These are phyloP conservation scores for Xylaria sp. DNA, from an alignment of 2,329 filamentous ascomycete species.

Conservation along the genomic window DNA sequence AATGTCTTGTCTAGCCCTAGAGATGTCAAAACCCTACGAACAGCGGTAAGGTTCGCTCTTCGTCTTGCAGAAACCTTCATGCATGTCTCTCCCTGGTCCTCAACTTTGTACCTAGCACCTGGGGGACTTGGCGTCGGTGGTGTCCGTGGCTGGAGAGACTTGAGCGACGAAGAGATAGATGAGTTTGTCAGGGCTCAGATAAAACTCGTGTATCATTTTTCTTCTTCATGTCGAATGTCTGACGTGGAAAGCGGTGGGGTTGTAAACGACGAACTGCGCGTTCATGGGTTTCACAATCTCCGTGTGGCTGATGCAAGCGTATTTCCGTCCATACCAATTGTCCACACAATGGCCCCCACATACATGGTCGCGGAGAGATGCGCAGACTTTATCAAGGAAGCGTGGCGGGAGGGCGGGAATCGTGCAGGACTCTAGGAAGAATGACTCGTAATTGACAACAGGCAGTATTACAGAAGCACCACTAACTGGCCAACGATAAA, in stretches of 20 bases:
- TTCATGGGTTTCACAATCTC: conserved; percentile 22
- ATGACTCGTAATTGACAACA: no score
- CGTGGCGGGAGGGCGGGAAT: no score
- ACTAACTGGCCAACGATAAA: no score
- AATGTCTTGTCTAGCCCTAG: not conserved
- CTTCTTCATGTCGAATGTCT: not conserved
- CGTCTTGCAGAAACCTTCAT: not conserved
- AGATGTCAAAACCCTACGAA: not conserved
- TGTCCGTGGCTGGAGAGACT: not conserved
- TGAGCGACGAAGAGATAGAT: not conserved
- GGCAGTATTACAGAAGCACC: no score
- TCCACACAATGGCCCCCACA: conserved; percentile 39
- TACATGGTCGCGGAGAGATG: conserved; percentile 43
- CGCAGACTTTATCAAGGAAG: conserved; percentile 38
- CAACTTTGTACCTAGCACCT: not conserved
- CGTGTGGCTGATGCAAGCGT: conserved; percentile 34
- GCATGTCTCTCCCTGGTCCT: not conserved
- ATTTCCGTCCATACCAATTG: conserved; percentile 39
- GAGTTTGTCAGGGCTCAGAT: not conserved
- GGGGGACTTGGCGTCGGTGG: not conserved
- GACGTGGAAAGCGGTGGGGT: conserved; percentile 4
- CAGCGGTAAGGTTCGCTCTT: not conserved
- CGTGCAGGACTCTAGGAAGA: no score
- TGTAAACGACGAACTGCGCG: conserved; percentile 20
- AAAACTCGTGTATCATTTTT: not conserved